Evolutionary conservation across 345 rosid genomes (phyloP).

Genomic region (Camelina hispida): DNA sequence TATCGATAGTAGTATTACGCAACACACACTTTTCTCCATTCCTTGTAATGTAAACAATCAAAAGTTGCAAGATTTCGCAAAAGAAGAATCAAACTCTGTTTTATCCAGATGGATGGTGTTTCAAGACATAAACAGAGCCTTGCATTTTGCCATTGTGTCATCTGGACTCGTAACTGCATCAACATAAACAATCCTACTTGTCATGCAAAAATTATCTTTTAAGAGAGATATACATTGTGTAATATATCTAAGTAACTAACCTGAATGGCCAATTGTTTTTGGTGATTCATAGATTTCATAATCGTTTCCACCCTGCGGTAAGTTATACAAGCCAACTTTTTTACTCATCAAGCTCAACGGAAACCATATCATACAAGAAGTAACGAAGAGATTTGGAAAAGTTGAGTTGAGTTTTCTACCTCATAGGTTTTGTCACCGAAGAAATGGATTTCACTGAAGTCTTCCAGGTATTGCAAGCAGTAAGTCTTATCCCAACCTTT

Average conservation of each 20-base stretch:
- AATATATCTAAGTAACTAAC: conserved; percentile 47
- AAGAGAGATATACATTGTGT: not conserved
- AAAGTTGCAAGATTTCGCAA: conserved; percentile 29
- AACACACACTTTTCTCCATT: conserved; percentile 15
- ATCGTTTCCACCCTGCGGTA: conserved; percentile 91
- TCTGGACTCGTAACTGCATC: conserved; percentile 82
- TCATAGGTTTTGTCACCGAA: conserved; percentile 98
- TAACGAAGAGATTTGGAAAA: not conserved
- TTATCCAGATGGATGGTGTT: conserved; percentile 13
- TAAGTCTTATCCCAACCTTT: conserved; percentile 99
- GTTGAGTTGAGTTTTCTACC: conserved; percentile 46
- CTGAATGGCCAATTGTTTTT: conserved; percentile 85
- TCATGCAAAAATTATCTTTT: not conserved
- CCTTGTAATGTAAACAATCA: conserved; percentile 36
- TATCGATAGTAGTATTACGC: not conserved
- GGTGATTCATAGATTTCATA: conserved; percentile 89
- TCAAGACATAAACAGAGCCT: conserved; percentile 49
- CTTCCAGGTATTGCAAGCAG: conserved; percentile 85
- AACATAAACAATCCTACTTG: conserved; percentile 29
- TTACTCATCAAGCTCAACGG: conserved; percentile 6
- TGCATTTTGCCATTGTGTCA: conserved; percentile 58
- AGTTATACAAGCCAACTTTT: conserved; percentile 7
- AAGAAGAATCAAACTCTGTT: conserved; percentile 25
- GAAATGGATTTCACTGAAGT: conserved; percentile 86
- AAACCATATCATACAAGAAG: not conserved